These are phyloP conservation scores for Aureobasidium sp. DNA, from an alignment of 2,329 filamentous ascomycete species.

Conservation along the genomic window DNA sequence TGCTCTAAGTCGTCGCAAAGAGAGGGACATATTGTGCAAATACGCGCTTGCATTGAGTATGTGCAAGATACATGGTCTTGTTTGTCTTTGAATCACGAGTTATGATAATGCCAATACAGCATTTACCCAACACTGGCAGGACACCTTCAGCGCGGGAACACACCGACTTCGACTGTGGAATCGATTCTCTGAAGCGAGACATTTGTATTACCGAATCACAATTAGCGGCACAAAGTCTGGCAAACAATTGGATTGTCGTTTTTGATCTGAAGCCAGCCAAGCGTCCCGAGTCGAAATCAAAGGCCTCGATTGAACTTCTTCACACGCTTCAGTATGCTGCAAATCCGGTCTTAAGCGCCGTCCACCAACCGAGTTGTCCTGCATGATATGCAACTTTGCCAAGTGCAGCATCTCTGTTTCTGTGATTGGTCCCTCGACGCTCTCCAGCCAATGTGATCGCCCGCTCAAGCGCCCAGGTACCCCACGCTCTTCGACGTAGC, in stretches of 20 bases:
- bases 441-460: constrained; percentile 7
- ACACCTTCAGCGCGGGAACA: background rate
- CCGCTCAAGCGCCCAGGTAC: constrained; percentile 15
- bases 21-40: background rate
- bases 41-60: background rate
- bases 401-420: background rate
- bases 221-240: background rate
- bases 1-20: constrained; percentile 55
- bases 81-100: constrained; percentile 3
- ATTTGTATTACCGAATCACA: background rate
- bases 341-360: constrained; percentile 2
- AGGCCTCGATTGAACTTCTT: background rate
- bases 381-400: constrained; percentile 4
- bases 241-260: background rate
- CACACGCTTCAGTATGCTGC: background rate
- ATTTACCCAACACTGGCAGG: background rate
- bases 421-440: constrained; percentile 4
- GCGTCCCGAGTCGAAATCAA: background rate
- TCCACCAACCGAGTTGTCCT: constrained; percentile 8
- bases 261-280: background rate
- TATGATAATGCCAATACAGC: constrained; percentile 3
- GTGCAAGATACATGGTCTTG: background rate
- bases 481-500: constrained; percentile 2
- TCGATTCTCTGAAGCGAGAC: background rate
- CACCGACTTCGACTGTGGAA: background rate